Conservation (phyloP, 257 asterid genomes). For the Agastache rugosa region DNA sequence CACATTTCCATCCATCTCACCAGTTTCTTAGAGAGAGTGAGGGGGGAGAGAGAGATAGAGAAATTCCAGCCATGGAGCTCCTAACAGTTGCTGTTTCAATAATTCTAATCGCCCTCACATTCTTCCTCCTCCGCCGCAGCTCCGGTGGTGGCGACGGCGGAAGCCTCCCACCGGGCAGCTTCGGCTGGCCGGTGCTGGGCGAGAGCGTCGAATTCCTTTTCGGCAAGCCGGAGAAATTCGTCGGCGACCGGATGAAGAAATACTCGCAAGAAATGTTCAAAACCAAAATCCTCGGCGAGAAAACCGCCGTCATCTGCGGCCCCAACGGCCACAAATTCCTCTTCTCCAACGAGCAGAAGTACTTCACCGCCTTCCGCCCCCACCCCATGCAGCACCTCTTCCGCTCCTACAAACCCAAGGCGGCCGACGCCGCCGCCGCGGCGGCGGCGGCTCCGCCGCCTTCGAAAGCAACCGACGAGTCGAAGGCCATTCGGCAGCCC, state of each 20-base stretch:
- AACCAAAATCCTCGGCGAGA: conserved; percentile 73
- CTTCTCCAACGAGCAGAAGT: conserved; percentile 66
- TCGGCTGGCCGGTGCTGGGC: conserved; percentile 74
- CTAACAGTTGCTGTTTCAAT: conserved; percentile 32
- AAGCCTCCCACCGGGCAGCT: conserved; percentile 75
- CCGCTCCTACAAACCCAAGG: conserved; percentile 55
- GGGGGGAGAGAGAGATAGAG: background rate
- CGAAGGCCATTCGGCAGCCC: conserved; percentile 56
- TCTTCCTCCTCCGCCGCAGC: conserved; percentile 29
- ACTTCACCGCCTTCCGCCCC: conserved; percentile 67
- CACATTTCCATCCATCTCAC: conserved; percentile 1
- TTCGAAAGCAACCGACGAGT: conserved; percentile 34
- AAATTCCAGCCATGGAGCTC: conserved; percentile 42
- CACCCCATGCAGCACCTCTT: conserved; percentile 64
- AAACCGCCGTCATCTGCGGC: conserved; percentile 76
- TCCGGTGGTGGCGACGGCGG: conserved; percentile 1
- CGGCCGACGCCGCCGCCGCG: conserved; percentile 29
- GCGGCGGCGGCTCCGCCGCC: conserved; percentile 7
- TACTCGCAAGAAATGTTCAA: conserved; percentile 66
- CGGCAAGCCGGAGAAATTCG: conserved; percentile 69
- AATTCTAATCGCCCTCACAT: conserved; percentile 33
- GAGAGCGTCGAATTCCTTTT: conserved; percentile 60
- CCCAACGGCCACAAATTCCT: conserved; percentile 73
- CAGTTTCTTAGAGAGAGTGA: background rate
- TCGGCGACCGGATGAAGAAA: conserved; percentile 58